Evolutionary conservation across 2,329 filamentous ascomycete species (phyloP), one percentile per base, ranked within the genome.

Genomic region (Neofusicoccum laricinum): DNA sequence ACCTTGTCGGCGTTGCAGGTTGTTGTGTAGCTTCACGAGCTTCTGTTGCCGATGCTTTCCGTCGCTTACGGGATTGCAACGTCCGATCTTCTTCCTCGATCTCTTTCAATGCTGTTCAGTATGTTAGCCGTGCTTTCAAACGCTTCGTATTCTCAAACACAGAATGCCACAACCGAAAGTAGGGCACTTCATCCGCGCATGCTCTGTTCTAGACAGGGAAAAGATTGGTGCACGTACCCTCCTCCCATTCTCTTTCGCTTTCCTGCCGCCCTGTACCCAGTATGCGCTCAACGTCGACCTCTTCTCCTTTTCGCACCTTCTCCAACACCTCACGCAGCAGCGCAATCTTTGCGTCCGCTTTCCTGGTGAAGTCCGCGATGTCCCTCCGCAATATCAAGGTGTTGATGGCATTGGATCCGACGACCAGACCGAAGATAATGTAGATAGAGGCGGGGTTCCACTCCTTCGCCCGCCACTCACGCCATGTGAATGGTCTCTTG

Each of bases 361-460:
- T 87, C 58, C 93, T 87, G 72, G 84, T 86, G 70, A 90, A 93
- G 10, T 88, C 86, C 36, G 84, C 82, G 72, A 88, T 90, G 58
- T 93, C 89, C 70, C 90, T 91, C 71, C 89, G 90, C 71, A 98
- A 76, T 40, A 88, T 84, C 72, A 99, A 89, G 84, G 95, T 91
- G 71, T 97, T 91, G 70, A 99, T 97, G 14, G 94, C 91, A 83
- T 97, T 96, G 67, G 92, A 97, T 3, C 96, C 96, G 68, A 98
- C 94, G 67, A 98, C 84, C 45, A 93, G 81, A 5, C 90, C 82
- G 2, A 87, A 75, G 65, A 86, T 72, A 65, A 94, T 87, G 78
- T 90, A 93, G 66, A 85, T 69, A 15, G 92, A 84, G 1, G 84
- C 84, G 25, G 93, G 84, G 19, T 82, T 81, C 76, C 78, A 80